phyloP scores from a whole-genome alignment of 495 filamentous ascomycete genomes.

The Friedmanniomyces simplex region DNA sequence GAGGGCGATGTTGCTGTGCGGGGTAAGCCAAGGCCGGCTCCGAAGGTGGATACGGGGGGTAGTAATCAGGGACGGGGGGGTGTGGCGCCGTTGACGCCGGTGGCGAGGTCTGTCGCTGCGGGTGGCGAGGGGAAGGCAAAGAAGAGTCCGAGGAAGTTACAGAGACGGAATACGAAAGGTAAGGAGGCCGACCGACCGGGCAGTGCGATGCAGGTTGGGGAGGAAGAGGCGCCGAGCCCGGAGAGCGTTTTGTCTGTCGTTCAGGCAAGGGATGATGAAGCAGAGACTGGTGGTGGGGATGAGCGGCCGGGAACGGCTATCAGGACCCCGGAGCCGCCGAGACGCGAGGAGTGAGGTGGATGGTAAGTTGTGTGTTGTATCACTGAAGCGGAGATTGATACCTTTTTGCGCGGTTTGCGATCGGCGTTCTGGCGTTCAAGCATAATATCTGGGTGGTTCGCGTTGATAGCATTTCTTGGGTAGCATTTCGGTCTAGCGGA shows the following conservation, averaged over 20 bases:
- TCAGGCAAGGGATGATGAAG: background rate
- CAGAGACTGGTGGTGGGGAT: background rate
- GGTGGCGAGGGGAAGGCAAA: background rate
- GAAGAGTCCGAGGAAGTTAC: constrained; percentile 16
- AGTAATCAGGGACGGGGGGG: background rate
- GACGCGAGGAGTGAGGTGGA: background rate
- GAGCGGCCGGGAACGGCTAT: constrained; percentile 10
- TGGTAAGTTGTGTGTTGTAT: background rate
- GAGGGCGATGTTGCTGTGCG: background rate
- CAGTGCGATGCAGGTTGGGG: background rate
- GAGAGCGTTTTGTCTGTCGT: constrained; percentile 5
- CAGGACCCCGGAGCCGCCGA: background rate
- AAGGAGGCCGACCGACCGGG: constrained; percentile 9
- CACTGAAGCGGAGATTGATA: background rate
- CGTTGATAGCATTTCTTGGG: too few relatives aligned
- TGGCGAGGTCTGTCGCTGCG: background rate
- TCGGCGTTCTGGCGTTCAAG: background rate
- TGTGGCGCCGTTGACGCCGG: background rate
- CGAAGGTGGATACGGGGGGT: constrained; percentile 1
- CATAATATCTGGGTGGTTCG: too few relatives aligned
- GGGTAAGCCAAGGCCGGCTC: background rate
- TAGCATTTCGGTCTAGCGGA: background rate
- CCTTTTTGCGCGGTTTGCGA: background rate
- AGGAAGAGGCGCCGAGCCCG: constrained; percentile 1
- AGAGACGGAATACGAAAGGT: constrained; percentile 4